Evolutionary conservation across 2,329 filamentous ascomycete species (phyloP), one percentile per base, ranked within the genome.

Genomic region (Fusarium torulosum): DNA sequence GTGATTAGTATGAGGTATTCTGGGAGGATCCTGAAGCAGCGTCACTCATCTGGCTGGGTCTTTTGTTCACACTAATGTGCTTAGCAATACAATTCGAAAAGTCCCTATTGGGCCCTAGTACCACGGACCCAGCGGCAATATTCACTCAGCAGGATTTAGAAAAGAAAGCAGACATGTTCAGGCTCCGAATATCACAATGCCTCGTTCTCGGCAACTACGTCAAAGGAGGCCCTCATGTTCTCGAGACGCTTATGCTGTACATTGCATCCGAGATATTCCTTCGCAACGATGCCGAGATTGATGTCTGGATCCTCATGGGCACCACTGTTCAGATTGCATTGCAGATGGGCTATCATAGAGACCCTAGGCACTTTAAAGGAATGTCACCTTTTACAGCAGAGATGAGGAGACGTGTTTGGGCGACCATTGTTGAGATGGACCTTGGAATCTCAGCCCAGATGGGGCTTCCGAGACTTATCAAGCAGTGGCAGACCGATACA

Each of bases 391-490:
- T 84, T 35, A 64, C 78, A 1, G 76, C 78, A 4, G 82, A 84
- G 65, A 84, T 85, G 81, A 75, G 83, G 20, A 74, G 80, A 29
- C 74, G 82, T 2, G 66, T 79, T 0, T 85, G 83, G 82, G 73
- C 77, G 8, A 74, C 77, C 0, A 70, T 83, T 6, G 71, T 77
- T 17, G 77, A 81, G 53, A 71, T 80, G 4, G 83, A 85, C 43
- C 71, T 82, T 4, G 66, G 80, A 0, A 76, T 83, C 6, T 82
- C 81, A 0, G 77, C 79, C 14, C 82, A 84, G 47, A 76, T 84
- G 58, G 83, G 83, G 3, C 68, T 85, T 20, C 83, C 83, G 2
- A 76, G 78, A 3, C 78, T 83, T 71, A 76, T 84, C 13, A 76
- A 77, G 7, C 74, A 78, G 7, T 73, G 77, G 19, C 75, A 80